Base-by-base conservation (phyloP, 176 grass and related monocot species). In the Elymus sibiricus region DNA sequence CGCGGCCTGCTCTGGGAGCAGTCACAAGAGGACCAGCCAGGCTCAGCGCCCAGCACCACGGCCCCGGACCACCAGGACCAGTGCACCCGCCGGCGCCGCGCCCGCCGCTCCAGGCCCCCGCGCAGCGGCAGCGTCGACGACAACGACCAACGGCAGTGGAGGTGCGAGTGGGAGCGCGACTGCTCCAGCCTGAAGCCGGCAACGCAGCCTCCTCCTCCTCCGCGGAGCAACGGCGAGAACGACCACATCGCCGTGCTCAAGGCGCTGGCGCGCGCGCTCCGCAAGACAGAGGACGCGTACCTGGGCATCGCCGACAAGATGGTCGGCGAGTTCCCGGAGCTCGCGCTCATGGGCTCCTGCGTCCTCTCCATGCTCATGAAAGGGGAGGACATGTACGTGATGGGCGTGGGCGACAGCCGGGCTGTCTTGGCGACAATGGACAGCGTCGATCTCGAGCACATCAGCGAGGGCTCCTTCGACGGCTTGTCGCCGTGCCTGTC, bases 361-460 rank as follows among this genome's bases (percentile, higher is more conserved):
- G 91, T 99, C 11, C 84, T 99, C 1, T 92, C 90, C 42, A 95
- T 94, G 86, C 83, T 99, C 0, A 86, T 99, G 90, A 96, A 94
- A 84, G 97, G 97, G 3, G 97, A 99, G 27, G 90, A 99, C 70
- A 88, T 99, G 64, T 99, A 99, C 71, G n/a, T 99, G 65, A 91
- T 99, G 97, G 95, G 94, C 79, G 97, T 99, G 3, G 97, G 97
- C 2, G 97, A 99, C 40, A 99, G 97, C 87, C 86, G 97, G 14
- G 97, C 97, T 10, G 87, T 99, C 77, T 68, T 99, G 61, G 97
- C 94, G 10, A 90, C 90, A n/a, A 85, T 84, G 82, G 84, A 84
- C 11, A 72, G 74, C 55, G 76, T 56, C 44, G 94, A 96, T 59
- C 84, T 91, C 15, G 91, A 92, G 82, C 88, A 79, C 35, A 82